Percentiles rank a stretch among this genome's conserved stretches.
Conservation (phyloP, 2,329 filamentous ascomycete species). For the Xylaria sp. region DNA sequence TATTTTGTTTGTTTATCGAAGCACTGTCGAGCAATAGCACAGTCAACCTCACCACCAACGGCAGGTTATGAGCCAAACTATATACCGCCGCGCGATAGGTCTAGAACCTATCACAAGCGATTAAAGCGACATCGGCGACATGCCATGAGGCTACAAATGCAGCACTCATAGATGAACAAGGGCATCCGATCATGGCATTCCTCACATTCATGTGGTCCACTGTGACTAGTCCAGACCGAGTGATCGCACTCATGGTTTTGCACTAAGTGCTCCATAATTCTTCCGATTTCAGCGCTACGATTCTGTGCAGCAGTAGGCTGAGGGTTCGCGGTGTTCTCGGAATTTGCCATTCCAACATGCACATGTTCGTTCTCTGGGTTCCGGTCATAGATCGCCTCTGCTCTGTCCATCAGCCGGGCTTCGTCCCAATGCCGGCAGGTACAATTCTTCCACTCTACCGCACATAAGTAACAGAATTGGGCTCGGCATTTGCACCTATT, state of each 20-base stretch:
- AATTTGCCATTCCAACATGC: neutral
- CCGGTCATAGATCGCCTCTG: conserved; percentile 11
- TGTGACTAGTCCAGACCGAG: conserved; percentile 41
- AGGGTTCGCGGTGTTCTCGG: neutral
- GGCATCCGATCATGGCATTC: conserved; percentile 48
- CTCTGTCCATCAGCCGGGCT: conserved; percentile 29
- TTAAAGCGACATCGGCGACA: conserved; percentile 61
- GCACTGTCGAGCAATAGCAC: neutral
- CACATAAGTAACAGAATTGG: conserved; percentile 43
- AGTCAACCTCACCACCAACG: neutral
- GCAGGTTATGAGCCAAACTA: neutral
- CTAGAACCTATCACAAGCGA: conserved; percentile 49
- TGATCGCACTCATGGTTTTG: conserved; percentile 40
- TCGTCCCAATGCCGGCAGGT: conserved; percentile 53
- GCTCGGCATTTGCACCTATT: conserved; percentile 37
- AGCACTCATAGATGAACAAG: conserved; percentile 60
- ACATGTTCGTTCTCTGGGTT: neutral
- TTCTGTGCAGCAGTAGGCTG: neutral
- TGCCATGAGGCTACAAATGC: conserved; percentile 56
- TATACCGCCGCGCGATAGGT: neutral
- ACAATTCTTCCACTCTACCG: conserved; percentile 43
- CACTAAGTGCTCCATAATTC: conserved; percentile 33
- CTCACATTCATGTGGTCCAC: conserved; percentile 40
- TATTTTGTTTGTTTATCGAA: neutral
- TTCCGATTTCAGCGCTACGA: neutral